Evolutionary conservation across 148 eudicot genomes (phyloP), one percentile per base, ranked within the genome.

Genomic region (Fallopia convolvulus): DNA sequence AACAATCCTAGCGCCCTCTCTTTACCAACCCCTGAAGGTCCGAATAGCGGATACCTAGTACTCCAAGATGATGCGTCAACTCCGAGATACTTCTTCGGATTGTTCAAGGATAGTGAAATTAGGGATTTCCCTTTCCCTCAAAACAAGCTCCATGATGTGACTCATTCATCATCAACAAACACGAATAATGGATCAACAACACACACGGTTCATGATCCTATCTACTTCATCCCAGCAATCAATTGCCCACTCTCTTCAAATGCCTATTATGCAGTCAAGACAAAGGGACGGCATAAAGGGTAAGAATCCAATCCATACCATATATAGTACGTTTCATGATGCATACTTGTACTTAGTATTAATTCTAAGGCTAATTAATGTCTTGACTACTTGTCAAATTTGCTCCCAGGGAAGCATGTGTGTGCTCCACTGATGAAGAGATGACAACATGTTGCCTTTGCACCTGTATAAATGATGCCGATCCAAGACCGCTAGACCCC

Each of bases 81-180:
- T 26, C 30, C 30, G 30, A 26, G 30, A 26, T 26, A 26, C 30
- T 26, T 26, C 0, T 26, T 26, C 30, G 30, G 30, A 30, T 70
- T 65, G 70, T 76, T 82, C 58, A 80, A 84, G 78, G 77, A 81
- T n/a, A 40, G 23, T 3, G 26, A 33, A 7, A 75, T 86, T 8
- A 49, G 1, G 36, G 53, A 75, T 0, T 72, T 88, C 26, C 96
- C 96, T 44, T 86, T 91, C 40, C 96, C 96, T 30, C 96, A 88
- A 73, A 86, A 91, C 81, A 89, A 85, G 77, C 76, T 80, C 72
- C 56, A 86, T 26, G 81, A 80, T 0, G 70, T 0, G 70, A 36
- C 4, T 36, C 39, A 36, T 36, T 77, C 41, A 50, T 1, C 30
- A 26, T 26, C 30, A 26, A 26, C 30, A 26, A 26, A 26, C 30